Percentiles rank a stretch among this genome's conserved stretches.
Evolutionary conservation across 2,329 filamentous ascomycete genomes (phyloP).

Genomic region (Paraphaeosphaeria minitans): DNA sequence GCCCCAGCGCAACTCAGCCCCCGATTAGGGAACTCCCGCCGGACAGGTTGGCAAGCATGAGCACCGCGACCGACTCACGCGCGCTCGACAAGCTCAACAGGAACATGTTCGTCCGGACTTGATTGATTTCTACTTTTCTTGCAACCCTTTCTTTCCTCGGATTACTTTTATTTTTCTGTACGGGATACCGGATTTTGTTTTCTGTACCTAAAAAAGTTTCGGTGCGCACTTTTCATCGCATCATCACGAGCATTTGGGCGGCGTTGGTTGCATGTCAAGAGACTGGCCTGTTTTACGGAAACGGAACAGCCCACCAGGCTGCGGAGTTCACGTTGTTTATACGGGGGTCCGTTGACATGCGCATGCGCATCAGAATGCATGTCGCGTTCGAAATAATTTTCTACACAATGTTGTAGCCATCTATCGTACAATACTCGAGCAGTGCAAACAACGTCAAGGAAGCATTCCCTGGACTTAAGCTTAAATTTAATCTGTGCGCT

Average conservation of each 20-base stretch:
- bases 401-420: neutral
- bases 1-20: constrained; percentile 41
- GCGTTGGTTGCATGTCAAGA: constrained; percentile 24
- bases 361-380: neutral
- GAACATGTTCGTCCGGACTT: constrained; percentile 38
- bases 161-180: neutral
- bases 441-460: neutral
- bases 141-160: neutral
- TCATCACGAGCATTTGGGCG: constrained; percentile 29
- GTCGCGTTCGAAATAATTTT: neutral
- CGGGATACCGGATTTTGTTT: neutral
- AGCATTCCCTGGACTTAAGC: constrained; percentile 1
- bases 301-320: constrained; percentile 6
- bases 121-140: neutral
- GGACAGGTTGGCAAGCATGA: constrained; percentile 40
- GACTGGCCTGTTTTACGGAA: constrained; percentile 3
- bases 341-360: neutral
- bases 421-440: neutral
- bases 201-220: constrained; percentile 9
- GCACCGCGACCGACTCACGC: constrained; percentile 35
- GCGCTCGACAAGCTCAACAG: constrained; percentile 44
- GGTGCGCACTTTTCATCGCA: constrained; percentile 11
- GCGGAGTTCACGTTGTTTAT: constrained; percentile 4
- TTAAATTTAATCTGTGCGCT: constrained; percentile 12
- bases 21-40: constrained; percentile 40